Evolutionary conservation across 2,329 filamentous ascomycete genomes (phyloP).

Genomic region (Chaetoscypha palmicola): DNA sequence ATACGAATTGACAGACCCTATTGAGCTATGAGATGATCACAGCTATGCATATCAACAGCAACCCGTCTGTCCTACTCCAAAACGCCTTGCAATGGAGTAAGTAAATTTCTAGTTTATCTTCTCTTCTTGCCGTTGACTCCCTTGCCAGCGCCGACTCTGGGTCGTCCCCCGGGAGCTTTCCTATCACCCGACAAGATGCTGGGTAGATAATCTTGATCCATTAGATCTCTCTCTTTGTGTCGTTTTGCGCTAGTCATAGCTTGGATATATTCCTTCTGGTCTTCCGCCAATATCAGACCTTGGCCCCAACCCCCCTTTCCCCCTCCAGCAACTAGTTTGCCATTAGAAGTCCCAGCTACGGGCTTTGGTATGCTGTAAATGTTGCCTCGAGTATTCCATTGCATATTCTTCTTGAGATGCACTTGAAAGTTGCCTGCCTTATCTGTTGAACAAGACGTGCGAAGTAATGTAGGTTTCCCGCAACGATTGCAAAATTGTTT

Average conservation of each 20-base stretch:
- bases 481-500: slow-evolving; percentile 92
- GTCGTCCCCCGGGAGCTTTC: slow-evolving; percentile 54
- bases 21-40: no score
- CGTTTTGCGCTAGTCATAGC: slow-evolving; percentile 58
- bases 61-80: no score
- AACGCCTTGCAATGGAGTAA: slow-evolving; percentile 8
- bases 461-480: slow-evolving; percentile 77
- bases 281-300: slow-evolving; percentile 78
- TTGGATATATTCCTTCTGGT: slow-evolving; percentile 85
- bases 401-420: slow-evolving; percentile 89
- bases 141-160: slow-evolving; percentile 76
- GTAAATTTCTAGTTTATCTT: slow-evolving; percentile 31
- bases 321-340: slow-evolving; percentile 60
- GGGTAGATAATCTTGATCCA: slow-evolving; percentile 93
- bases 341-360: slow-evolving; percentile 70
- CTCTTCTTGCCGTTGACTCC: slow-evolving; percentile 76
- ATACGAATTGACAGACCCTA: no score
- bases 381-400: slow-evolving; percentile 92
- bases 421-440: slow-evolving; percentile 72
- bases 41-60: no score
- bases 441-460: slow-evolving; percentile 80
- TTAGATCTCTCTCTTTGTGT: slow-evolving; percentile 68
- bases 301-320: slow-evolving; percentile 84
- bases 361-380: slow-evolving; percentile 91
- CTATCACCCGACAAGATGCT: slow-evolving; percentile 76